phyloP scores from a whole-genome alignment of 1,139 yeast genomes.

The Hemisphaericaspora subhashii region DNA sequence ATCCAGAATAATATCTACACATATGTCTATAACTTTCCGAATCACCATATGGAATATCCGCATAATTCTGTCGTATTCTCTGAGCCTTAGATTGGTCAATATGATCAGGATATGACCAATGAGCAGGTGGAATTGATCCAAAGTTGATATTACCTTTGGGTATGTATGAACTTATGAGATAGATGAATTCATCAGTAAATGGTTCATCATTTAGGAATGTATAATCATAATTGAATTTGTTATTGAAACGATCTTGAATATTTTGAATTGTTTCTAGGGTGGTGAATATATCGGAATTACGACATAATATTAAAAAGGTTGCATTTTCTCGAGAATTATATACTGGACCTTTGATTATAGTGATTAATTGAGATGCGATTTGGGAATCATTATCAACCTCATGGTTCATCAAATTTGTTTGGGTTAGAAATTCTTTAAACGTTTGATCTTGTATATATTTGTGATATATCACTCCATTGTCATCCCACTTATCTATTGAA shows the following conservation, averaged over 20 bases:
- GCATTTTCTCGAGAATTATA: conserved; percentile 35
- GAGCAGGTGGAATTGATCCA: conserved; percentile 28
- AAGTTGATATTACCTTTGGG: conserved; percentile 27
- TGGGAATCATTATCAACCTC: not conserved
- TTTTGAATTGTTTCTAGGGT: conserved; percentile 60
- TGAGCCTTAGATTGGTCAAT: conserved; percentile 25
- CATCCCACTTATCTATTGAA: not conserved
- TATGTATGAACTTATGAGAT: conserved; percentile 20
- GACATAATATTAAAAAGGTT: conserved; percentile 70
- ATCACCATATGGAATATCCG: conserved; percentile 26
- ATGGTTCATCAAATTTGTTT: not conserved
- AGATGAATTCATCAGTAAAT: conserved; percentile 27
- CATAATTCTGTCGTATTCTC: conserved; percentile 11
- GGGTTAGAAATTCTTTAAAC: conserved; percentile 1
- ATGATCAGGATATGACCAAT: conserved; percentile 35
- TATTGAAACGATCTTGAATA: conserved; percentile 73
- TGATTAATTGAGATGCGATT: conserved; percentile 1
- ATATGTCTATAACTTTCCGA: conserved; percentile 37
- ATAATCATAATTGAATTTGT: conserved; percentile 42
- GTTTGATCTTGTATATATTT: too few species aligned
- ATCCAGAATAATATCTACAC: conserved; percentile 39
- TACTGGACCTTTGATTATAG: conserved; percentile 6
- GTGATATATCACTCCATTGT: conserved; percentile 1
- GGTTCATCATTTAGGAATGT: conserved; percentile 37
- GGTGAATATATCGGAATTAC: conserved; percentile 64